Evolutionary conservation across 176 grass and related monocot genomes (phyloP).

Genomic region (Rhipidocladum racemiflorum): DNA sequence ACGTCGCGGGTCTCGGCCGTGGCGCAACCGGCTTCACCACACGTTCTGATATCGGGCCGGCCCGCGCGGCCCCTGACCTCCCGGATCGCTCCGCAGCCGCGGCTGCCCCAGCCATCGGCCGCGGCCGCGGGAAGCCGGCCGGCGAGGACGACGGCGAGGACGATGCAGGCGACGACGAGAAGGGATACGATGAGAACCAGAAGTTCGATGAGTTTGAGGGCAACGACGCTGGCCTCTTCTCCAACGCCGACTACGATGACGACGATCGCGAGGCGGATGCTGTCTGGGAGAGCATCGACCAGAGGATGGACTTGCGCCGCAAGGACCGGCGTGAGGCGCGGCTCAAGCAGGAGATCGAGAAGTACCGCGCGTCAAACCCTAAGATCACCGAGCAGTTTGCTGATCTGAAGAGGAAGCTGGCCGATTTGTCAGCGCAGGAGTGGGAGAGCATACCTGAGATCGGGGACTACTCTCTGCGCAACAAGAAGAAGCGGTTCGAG

Average conservation of each 20-base stretch:
- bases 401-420: slow-evolving; percentile 79
- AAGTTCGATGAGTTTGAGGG: slow-evolving; percentile 98
- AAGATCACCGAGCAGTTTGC: slow-evolving; percentile 95
- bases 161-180: slow-evolving; percentile 74
- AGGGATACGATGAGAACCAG: slow-evolving; percentile 90
- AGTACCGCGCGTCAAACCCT: slow-evolving; percentile 93
- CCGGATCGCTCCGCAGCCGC: slow-evolving; percentile 71
- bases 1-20: slow-evolving; percentile 84
- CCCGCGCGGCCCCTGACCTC: slow-evolving; percentile 82
- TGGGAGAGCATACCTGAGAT: slow-evolving; percentile 98
- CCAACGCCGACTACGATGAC: slow-evolving; percentile 87
- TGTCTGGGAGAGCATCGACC: slow-evolving; percentile 86
- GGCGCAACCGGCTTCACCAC: slow-evolving; percentile 97
- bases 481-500: slow-evolving; percentile 96
- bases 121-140: slow-evolving; percentile 72
- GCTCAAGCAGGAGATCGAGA: slow-evolving; percentile 92
- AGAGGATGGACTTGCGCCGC: slow-evolving; percentile 81
- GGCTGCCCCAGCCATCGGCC: slow-evolving; percentile 38
- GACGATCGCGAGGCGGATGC: slow-evolving; percentile 91
- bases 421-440: slow-evolving; percentile 53
- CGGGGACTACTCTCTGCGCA: slow-evolving; percentile 79
- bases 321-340: slow-evolving; percentile 90
- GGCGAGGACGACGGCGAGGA: slow-evolving; percentile 72
- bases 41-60: slow-evolving; percentile 83
- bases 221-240: slow-evolving; percentile 87